A percentile compares a stretch with the other conserved stretches of the same genome.
These are phyloP conservation scores for Aspergillus sp. DNA, from an alignment of 2,329 filamentous ascomycete species.

Conservation along the genomic window DNA sequence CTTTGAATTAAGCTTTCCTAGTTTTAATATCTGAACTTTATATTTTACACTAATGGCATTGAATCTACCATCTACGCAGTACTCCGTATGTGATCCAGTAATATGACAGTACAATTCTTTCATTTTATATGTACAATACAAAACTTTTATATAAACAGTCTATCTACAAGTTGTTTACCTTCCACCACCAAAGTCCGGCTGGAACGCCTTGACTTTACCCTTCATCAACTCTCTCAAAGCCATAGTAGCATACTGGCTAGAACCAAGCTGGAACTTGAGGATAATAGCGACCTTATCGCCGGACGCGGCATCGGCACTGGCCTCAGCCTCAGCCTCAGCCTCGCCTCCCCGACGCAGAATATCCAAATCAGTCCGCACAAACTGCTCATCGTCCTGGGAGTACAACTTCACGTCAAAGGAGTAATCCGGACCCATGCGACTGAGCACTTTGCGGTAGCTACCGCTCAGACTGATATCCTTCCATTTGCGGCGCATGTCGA, in stretches of 20 bases:
- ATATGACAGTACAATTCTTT: not conserved
- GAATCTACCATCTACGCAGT: too few species aligned
- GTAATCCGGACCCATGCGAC: conserved; percentile 60
- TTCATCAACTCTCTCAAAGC: conserved; percentile 75
- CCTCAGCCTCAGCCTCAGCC: conserved; percentile 6
- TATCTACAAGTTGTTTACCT: conserved; percentile 18
- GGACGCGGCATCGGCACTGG: not conserved
- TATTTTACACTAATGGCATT: too few species aligned
- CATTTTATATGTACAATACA: not conserved
- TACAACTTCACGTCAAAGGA: conserved; percentile 69
- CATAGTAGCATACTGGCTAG: conserved; percentile 82
- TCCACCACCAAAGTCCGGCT: conserved; percentile 57
- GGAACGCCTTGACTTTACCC: conserved; percentile 57
- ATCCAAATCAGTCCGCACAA: conserved; percentile 84
- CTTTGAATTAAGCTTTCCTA: too few species aligned
- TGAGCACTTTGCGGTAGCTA: conserved; percentile 79
- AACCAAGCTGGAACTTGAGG: conserved; percentile 69
- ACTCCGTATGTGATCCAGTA: too few species aligned
- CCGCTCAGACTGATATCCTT: conserved; percentile 86
- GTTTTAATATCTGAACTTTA: too few species aligned
- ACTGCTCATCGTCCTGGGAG: conserved; percentile 63
- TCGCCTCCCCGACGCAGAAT: conserved; percentile 47
- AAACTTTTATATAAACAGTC: conserved; percentile 3
- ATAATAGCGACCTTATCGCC: conserved; percentile 59
- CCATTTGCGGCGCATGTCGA: conserved; percentile 79